These are phyloP conservation scores for Collybia sp. DNA, from an alignment of 768 basidiomycete species.

Conservation along the genomic window DNA sequence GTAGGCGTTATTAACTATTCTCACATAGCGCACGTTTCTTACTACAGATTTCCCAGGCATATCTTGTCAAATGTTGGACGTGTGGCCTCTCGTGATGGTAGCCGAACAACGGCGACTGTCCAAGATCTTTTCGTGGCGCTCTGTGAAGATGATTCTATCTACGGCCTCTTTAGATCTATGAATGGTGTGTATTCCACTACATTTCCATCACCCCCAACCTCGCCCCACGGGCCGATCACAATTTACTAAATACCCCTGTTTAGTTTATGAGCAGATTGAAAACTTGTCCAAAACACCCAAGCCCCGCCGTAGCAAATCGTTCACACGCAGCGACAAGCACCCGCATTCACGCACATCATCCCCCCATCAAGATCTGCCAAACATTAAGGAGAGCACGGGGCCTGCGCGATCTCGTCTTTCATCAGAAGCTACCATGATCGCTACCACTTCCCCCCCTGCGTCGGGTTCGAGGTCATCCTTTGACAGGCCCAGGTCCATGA, in stretches of 20 bases:
- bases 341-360: conserved; percentile 41
- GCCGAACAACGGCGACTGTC: conserved; percentile 65
- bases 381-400: conserved; percentile 25
- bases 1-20: conserved; percentile 39
- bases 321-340: conserved; percentile 49
- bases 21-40: conserved; percentile 2
- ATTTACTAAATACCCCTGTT: background rate
- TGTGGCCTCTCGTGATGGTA: conserved; percentile 83
- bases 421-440: conserved; percentile 27
- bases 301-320: conserved; percentile 65
- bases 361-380: conserved; percentile 36
- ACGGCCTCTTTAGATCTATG: conserved; percentile 81
- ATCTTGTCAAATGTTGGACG: conserved; percentile 79
- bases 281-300: conserved; percentile 52
- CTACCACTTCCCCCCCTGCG: conserved; percentile 14
- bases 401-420: conserved; percentile 31
- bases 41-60: conserved; percentile 46
- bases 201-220: background rate
- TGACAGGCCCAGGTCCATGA: conserved; percentile 59
- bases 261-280: conserved; percentile 81
- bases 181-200: conserved; percentile 51
- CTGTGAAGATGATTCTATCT: conserved; percentile 87
- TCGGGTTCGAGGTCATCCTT: conserved; percentile 49
- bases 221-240: background rate
- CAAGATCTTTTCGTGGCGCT: conserved; percentile 85